A percentile compares a stretch with the other conserved stretches of the same genome.
These are phyloP conservation scores for Tetradesmus obliquus DNA, from an alignment of 139 green algal species.

Conservation along the genomic window DNA sequence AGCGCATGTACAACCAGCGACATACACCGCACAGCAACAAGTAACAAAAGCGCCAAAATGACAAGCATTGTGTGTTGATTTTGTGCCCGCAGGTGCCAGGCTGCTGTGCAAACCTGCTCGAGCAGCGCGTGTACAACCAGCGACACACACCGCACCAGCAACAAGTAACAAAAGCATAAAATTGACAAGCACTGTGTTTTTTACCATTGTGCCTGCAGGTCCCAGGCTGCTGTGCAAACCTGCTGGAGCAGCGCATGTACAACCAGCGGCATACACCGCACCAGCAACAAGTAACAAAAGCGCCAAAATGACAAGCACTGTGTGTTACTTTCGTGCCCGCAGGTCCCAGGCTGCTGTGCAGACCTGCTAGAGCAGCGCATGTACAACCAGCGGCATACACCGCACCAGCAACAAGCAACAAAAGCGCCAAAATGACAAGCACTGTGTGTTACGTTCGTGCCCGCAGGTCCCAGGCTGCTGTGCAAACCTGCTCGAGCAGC, in stretches of 20 bases:
- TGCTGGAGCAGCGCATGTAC: constrained; percentile 19
- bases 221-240: constrained; percentile 3
- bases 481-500: constrained; percentile 4
- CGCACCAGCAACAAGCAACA: no score
- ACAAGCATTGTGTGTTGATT: no score
- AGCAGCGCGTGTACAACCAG: constrained; percentile 36
- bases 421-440: no score
- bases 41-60: no score
- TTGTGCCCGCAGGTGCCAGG: background rate
- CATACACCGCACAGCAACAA: background rate
- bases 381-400: constrained; percentile 29
- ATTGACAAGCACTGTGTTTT: no score
- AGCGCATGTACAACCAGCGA: constrained; percentile 33
- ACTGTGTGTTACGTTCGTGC: no score
- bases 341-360: constrained; percentile 19
- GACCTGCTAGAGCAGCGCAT: constrained; percentile 12
- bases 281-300: no score
- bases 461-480: background rate
- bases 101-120: background rate
- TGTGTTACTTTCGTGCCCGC: background rate
- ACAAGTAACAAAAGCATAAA: no score
- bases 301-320: no score
- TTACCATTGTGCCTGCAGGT: background rate
- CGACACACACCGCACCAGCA: background rate
- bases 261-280: constrained; percentile 40